These are phyloP conservation scores for Scutellaria galericulata DNA, from an alignment of 257 asterid species.

Conservation along the genomic window DNA sequence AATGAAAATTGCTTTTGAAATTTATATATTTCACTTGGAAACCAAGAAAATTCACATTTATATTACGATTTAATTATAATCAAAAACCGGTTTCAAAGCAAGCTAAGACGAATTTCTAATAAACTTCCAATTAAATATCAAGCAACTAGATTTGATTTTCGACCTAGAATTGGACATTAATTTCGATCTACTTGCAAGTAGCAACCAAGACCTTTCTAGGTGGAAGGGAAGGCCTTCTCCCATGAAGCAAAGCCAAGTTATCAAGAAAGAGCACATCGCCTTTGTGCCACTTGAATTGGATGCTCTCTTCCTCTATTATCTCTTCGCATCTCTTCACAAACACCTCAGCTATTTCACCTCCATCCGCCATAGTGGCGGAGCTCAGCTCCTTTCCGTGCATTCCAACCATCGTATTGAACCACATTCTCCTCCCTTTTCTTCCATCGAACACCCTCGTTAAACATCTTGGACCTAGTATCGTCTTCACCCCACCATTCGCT, in stretches of 20 bases:
- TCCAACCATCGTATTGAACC: constrained; percentile 83
- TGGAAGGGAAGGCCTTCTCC: constrained; percentile 76
- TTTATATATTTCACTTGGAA: no score
- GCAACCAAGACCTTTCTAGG: constrained; percentile 82
- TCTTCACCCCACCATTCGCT: constrained; percentile 60
- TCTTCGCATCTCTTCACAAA: constrained; percentile 74
- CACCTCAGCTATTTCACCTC: constrained; percentile 56
- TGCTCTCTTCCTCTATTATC: constrained; percentile 88
- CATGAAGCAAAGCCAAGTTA: constrained; percentile 72
- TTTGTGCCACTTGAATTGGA: constrained; percentile 85
- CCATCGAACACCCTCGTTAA: constrained; percentile 71
- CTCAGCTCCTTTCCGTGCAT: constrained; percentile 84
- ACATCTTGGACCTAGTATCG: constrained; percentile 63
- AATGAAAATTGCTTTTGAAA: no score
- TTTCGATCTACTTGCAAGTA: constrained; percentile 52
- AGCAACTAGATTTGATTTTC: no score
- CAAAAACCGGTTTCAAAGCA: no score
- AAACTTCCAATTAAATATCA: no score
- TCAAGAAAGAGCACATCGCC: constrained; percentile 78
- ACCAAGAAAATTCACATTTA: no score
- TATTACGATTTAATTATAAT: no score
- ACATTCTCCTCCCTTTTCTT: constrained; percentile 75
- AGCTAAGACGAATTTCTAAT: no score
- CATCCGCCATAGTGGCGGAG: constrained; percentile 77
- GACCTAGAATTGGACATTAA: neutral